Conservation (phyloP, 495 filamentous ascomycete genomes). For the Thozetella sp. region DNA sequence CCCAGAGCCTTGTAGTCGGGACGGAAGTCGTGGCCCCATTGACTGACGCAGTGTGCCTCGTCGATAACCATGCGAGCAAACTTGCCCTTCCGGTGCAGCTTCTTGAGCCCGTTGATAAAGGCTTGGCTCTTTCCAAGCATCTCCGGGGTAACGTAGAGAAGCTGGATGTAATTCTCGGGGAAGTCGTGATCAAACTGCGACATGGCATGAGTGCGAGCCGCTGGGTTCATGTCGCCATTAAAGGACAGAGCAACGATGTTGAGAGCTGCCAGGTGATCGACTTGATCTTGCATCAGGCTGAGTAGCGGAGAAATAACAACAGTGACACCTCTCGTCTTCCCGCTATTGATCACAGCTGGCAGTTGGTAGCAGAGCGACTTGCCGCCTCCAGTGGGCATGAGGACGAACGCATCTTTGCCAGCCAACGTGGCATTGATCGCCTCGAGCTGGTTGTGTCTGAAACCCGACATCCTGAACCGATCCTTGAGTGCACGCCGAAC, state of each 20-base stretch:
- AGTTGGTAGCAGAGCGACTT: conserved; percentile 98
- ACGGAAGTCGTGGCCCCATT: conserved; percentile 99
- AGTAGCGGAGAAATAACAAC: conserved; percentile 93
- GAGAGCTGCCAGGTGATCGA: conserved; percentile 72
- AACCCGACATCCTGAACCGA: conserved; percentile 80
- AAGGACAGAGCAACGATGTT: conserved; percentile 77
- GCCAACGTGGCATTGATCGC: conserved; percentile 91
- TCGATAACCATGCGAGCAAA: conserved; percentile 95
- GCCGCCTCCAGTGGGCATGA: conserved; percentile 97
- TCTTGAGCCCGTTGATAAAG: conserved; percentile 61
- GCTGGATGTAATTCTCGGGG: conserved; percentile 71
- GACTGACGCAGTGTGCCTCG: conserved; percentile 97
- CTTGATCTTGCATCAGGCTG: conserved; percentile 96
- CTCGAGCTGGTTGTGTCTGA: conserved; percentile 89
- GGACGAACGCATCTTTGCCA: conserved; percentile 86
- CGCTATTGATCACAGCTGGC: conserved; percentile 80
- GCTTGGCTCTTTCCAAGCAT: conserved; percentile 82
- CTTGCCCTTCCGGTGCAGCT: conserved; percentile 63
- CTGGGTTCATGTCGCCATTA: conserved; percentile 68
- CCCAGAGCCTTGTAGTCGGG: conserved; percentile 93
- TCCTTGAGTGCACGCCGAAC: conserved; percentile 76
- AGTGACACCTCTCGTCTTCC: conserved; percentile 82
- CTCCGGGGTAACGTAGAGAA: conserved; percentile 95
- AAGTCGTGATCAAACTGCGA: conserved; percentile 55
- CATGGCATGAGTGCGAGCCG: conserved; percentile 62